Base-by-base conservation (phyloP, 441 rosid genomes). In the Populus trichocarpa region DNA sequence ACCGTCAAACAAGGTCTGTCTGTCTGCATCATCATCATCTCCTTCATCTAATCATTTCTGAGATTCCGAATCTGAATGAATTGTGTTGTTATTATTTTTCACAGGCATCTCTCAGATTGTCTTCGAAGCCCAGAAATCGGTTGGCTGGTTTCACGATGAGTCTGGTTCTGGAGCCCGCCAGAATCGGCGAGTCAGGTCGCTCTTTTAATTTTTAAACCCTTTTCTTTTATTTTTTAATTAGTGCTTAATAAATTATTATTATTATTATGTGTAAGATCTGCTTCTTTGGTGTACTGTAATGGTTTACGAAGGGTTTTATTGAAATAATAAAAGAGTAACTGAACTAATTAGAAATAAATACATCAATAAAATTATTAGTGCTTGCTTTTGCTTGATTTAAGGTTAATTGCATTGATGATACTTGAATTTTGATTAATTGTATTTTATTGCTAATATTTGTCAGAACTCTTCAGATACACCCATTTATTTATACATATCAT, bases 121-220 rank as follows among this genome's bases (percentile, higher is more conserved):
- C 30, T 84, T 81, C 14, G 94, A 90, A 42, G 98, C 98, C 33
- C 98, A 90, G 90, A 90, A 86, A 83, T 85, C 93, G 59, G 93
- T 91, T 61, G 97, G 96, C 3, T 94, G 96, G 97, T 87, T 87
- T 73, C 92, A 85, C 82, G 94, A 87, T 69, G 92, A 90, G 80
- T 88, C 93, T 0, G 96, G 87, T 71, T 82, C 89, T 0, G 89
- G 91, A 3, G 22, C 69, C 20, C 80, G 81, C 28, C 78, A 67
- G 0, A 76, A 18, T 81, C 85, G 75, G 53, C 74, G 26, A 64
- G 76, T 78, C 8, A 84, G 87, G 88, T 78, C 86, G 71, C 84
- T 81, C 35, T 79, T 71, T 30, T 74, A 40, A 67, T 25, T 23
- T 50, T 14, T 16, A 46, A 46, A 14, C 57, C 57, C 0, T 14